Percentiles rank a stretch among this genome's conserved stretches.
Conservation (phyloP, 805 yeast species). For the Brettanomyces anomalus region DNA sequence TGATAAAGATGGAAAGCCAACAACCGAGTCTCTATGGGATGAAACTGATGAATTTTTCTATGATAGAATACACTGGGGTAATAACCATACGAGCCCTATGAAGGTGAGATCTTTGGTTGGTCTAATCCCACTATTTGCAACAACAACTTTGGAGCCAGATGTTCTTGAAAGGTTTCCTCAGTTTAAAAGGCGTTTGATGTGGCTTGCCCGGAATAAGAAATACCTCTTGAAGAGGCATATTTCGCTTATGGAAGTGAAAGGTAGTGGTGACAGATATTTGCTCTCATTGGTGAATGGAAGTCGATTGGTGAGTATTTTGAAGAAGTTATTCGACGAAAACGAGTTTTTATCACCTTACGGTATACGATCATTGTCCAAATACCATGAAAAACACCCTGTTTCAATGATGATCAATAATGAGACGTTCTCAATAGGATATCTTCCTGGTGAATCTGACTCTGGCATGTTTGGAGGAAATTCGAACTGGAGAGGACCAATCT, state of each 20-base stretch:
- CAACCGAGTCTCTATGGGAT: constrained; percentile 74
- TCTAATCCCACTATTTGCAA: constrained; percentile 82
- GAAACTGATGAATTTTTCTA: constrained; percentile 83
- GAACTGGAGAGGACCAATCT: constrained; percentile 95
- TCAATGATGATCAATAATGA: constrained; percentile 76
- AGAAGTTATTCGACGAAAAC: constrained; percentile 73
- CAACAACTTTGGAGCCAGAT: constrained; percentile 81
- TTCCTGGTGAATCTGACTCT: constrained; percentile 85
- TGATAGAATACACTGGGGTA: constrained; percentile 84
- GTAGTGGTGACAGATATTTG: constrained; percentile 74
- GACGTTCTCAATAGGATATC: constrained; percentile 59
- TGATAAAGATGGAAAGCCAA: constrained; percentile 22
- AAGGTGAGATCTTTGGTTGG: constrained; percentile 90
- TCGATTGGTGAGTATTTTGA: constrained; percentile 63
- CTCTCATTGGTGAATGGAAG: constrained; percentile 77
- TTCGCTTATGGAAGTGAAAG: constrained; percentile 71
- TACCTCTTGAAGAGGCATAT: constrained; percentile 72
- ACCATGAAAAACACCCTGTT: constrained; percentile 77
- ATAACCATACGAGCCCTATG: constrained; percentile 50
- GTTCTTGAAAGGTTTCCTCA: constrained; percentile 68
- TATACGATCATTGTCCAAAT: constrained; percentile 79
- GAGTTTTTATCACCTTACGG: constrained; percentile 84
- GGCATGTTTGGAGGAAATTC: constrained; percentile 96
- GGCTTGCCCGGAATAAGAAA: constrained; percentile 70
- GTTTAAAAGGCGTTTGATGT: constrained; percentile 71